Conservation (phyloP, 177 flowering plant genomes). For the Vitis hybrid region DNA sequence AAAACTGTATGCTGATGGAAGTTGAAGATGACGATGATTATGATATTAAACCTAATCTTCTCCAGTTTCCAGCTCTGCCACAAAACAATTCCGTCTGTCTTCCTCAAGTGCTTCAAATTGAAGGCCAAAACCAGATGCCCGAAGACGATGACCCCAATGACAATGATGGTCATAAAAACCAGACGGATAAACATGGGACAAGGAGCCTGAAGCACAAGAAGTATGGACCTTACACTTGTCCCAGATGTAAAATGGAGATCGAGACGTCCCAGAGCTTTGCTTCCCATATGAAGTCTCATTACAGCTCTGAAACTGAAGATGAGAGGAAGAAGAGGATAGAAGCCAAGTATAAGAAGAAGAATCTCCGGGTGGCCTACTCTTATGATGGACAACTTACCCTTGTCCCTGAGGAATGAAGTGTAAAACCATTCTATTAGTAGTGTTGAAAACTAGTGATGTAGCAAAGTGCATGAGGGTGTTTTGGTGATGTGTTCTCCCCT, state of each 20-base stretch:
- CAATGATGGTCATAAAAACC: not conserved
- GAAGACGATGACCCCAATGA: too few species aligned
- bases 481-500: too few species aligned
- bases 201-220: slow-evolving; percentile 17
- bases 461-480: too few species aligned
- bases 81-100: too few species aligned
- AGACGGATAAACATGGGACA: slow-evolving; percentile 8
- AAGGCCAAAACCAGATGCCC: not conserved
- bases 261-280: slow-evolving; percentile 16
- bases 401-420: not conserved
- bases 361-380: not conserved
- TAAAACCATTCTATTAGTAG: too few species aligned
- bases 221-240: slow-evolving; percentile 22
- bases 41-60: too few species aligned
- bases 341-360: slow-evolving; percentile 7
- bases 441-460: too few species aligned
- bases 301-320: slow-evolving; percentile 3
- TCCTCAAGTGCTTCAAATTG: not conserved
- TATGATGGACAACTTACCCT: not conserved
- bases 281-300: slow-evolving; percentile 19
- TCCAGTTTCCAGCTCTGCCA: not conserved
- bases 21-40: too few species aligned
- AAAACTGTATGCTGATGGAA: too few species aligned
- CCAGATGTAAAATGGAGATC: slow-evolving; percentile 12
- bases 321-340: slow-evolving; percentile 7